Conservation (phyloP, 148 eudicot genomes). For the Rheum nobile region DNA sequence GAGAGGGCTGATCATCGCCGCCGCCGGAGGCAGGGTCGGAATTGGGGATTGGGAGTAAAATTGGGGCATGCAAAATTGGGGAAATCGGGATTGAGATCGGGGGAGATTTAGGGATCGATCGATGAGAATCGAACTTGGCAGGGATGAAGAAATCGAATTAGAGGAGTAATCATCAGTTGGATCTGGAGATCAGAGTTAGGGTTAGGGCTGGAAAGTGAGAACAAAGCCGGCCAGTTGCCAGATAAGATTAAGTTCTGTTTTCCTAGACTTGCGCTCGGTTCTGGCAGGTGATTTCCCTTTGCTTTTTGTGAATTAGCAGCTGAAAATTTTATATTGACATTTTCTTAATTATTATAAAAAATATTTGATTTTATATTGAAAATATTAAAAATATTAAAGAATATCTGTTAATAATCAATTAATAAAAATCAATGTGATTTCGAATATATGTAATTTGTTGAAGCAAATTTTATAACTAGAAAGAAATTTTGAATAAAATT, state of each 20-base stretch:
- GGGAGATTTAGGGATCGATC: background rate
- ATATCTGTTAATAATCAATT: no score
- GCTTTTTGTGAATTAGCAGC: background rate
- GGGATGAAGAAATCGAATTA: background rate
- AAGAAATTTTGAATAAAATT: no score
- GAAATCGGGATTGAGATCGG: background rate
- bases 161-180: background rate
- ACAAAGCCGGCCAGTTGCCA: background rate
- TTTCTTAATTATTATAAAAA: no score
- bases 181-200: background rate
- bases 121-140: background rate
- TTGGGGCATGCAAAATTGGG: background rate
- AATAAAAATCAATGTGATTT: no score
- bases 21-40: conserved; percentile 1
- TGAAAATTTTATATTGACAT: background rate
- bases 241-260: background rate
- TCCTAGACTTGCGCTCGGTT: background rate
- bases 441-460: no score
- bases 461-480: no score
- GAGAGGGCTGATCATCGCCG: background rate
- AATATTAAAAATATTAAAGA: no score
- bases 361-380: no score
- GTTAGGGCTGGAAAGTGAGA: background rate
- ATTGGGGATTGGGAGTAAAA: conserved; percentile 7
- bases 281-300: background rate